Percentiles rank a stretch among this genome's conserved stretches.
Conservation (phyloP, 352 stramenopile species). For the Pythium pyrilobum region DNA sequence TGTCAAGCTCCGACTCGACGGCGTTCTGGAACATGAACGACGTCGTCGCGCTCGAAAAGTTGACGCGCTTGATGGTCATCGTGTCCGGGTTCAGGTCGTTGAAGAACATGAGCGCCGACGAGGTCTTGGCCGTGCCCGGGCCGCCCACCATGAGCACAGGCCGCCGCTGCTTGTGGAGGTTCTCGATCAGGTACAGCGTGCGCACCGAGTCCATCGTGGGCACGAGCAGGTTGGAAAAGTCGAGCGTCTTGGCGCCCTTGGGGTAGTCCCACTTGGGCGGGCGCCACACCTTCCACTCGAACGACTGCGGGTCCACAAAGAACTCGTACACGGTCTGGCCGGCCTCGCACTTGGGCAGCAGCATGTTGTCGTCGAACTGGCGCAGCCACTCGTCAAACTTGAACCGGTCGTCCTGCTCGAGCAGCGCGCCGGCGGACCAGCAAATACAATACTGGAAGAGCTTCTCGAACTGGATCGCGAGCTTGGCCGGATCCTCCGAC, state of each 20-base stretch:
- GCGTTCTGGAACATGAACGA: conserved; percentile 97
- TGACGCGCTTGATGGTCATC: conserved; percentile 97
- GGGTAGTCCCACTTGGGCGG: conserved; percentile 96
- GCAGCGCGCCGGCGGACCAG: conserved; percentile 94
- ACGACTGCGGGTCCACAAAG: conserved; percentile 88
- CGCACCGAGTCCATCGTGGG: conserved; percentile 98
- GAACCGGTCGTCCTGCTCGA: conserved; percentile 94
- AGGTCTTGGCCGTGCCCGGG: conserved; percentile 97
- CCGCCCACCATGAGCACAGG: conserved; percentile 95
- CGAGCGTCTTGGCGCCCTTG: conserved; percentile 88
- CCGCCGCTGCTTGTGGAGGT: conserved; percentile 92
- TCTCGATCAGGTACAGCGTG: conserved; percentile 90
- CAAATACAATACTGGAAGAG: conserved; percentile 96
- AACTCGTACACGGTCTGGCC: conserved; percentile 93
- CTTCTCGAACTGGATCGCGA: conserved; percentile 90
- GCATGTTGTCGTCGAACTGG: conserved; percentile 85
- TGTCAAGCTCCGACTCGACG: conserved; percentile 98
- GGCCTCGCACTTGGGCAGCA: conserved; percentile 90
- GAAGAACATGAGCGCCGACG: conserved; percentile 97
- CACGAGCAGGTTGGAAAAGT: conserved; percentile 98
- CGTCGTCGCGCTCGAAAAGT: conserved; percentile 97
- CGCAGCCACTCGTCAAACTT: conserved; percentile 97
- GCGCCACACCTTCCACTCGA: conserved; percentile 94
- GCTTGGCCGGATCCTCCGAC: conserved; percentile 58
- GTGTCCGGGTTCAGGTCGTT: conserved; percentile 90